Evolutionary conservation across 2,329 filamentous ascomycete genomes (phyloP).

Genomic region (Fusarium marasasianum): DNA sequence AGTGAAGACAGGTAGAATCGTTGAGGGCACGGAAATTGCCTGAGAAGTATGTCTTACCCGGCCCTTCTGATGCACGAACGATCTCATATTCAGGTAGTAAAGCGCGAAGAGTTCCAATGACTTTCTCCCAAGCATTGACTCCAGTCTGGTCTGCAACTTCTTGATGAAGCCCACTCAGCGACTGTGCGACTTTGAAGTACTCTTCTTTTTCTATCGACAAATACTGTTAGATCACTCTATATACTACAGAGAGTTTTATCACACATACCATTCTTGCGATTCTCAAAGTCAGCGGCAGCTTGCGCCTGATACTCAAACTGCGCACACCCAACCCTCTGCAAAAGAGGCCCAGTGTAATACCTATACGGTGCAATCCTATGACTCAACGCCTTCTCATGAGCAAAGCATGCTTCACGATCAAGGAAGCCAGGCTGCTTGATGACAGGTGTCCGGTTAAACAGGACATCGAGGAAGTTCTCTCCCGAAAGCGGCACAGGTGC

Average conservation of each 20-base stretch:
- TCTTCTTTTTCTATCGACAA: neutral
- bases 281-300: neutral
- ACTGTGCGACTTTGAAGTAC: neutral
- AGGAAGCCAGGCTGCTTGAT: neutral
- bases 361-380: neutral
- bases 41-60: neutral
- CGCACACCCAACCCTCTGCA: neutral
- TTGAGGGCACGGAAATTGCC: neutral
- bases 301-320: neutral
- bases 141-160: neutral
- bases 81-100: neutral
- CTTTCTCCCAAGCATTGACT: neutral
- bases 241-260: rapidly evolving
- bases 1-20: neutral
- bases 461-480: neutral
- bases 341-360: neutral
- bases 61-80: neutral
- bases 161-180: neutral
- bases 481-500: neutral
- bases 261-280: neutral
- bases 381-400: neutral
- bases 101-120: neutral
- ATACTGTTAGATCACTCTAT: neutral
- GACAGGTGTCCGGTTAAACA: neutral
- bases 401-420: neutral